Conservation (phyloP, 2,329 filamentous ascomycete species). For the Fusarium sp. region DNA sequence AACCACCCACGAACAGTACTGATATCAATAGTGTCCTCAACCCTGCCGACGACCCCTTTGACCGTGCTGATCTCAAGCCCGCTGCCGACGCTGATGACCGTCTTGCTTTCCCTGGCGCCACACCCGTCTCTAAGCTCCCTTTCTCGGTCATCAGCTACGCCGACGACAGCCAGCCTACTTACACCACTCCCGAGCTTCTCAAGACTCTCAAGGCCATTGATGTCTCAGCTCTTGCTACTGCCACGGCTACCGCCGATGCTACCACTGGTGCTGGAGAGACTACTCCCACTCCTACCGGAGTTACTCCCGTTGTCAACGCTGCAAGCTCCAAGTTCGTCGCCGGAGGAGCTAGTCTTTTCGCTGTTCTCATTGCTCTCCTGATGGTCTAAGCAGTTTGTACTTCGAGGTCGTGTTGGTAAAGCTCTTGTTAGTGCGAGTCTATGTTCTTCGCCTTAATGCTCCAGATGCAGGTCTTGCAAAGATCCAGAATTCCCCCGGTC, state of each 20-base stretch:
- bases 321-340: constrained; percentile 15
- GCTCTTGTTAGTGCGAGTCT: background rate
- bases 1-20: background rate
- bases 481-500: background rate
- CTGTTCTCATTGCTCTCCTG: constrained; percentile 8
- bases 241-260: constrained; percentile 1
- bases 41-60: constrained; percentile 37
- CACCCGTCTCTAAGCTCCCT: constrained; percentile 39
- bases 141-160: constrained; percentile 39
- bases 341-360: constrained; percentile 6
- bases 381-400: background rate
- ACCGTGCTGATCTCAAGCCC: constrained; percentile 37
- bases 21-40: constrained; percentile 37
- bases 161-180: constrained; percentile 30
- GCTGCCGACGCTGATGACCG: constrained; percentile 36
- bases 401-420: background rate
- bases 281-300: background rate
- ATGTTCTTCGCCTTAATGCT: background rate
- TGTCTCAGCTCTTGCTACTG: background rate
- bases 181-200: constrained; percentile 43
- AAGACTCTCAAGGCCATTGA: constrained; percentile 40
- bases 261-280: background rate
- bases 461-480: background rate
- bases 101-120: constrained; percentile 41
- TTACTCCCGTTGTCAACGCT: constrained; percentile 13